Conservation (phyloP, 768 basidiomycete species). For the Boletus rubescentipes region DNA sequence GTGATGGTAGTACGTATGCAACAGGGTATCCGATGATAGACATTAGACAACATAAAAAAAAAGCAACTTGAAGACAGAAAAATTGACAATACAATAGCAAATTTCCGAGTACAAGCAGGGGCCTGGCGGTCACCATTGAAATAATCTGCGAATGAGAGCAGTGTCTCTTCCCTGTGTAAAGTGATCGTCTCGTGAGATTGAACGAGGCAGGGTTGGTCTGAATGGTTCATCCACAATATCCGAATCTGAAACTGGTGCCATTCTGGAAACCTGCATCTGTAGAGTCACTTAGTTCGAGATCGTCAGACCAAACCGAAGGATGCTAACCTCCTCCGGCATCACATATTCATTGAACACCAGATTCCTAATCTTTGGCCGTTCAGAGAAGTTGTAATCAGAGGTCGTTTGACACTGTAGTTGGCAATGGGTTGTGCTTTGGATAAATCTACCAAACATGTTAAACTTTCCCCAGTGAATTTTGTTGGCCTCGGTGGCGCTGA, state of each 20-base stretch:
- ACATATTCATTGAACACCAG: conserved; percentile 55
- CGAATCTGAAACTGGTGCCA: conserved; percentile 48
- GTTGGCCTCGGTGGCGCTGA: conserved; percentile 57
- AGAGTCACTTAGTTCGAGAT: conserved; percentile 1
- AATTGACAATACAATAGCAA: conserved; percentile 30
- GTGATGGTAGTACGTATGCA: conserved; percentile 36
- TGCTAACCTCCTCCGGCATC: conserved; percentile 68
- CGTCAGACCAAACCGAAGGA: background rate
- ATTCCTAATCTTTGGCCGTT: conserved; percentile 52
- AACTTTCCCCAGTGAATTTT: conserved; percentile 97
- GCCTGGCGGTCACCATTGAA: conserved; percentile 42
- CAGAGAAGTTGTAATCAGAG: conserved; percentile 62
- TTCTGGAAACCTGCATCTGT: conserved; percentile 67
- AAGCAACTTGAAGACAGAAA: conserved; percentile 19
- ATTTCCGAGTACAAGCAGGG: conserved; percentile 20
- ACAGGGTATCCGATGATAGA: conserved; percentile 36
- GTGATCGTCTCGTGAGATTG: conserved; percentile 33
- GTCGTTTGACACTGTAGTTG: conserved; percentile 67
- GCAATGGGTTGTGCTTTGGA: conserved; percentile 73
- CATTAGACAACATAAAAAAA: conserved; percentile 28
- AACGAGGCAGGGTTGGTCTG: conserved; percentile 31
- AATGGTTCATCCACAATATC: conserved; percentile 44
- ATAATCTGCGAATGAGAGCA: conserved; percentile 49
- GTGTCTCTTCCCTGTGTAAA: conserved; percentile 39
- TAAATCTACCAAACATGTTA: conserved; percentile 86